These are phyloP conservation scores for Cladosporium sp. DNA, from an alignment of 2,329 filamentous ascomycete species.

Conservation along the genomic window DNA sequence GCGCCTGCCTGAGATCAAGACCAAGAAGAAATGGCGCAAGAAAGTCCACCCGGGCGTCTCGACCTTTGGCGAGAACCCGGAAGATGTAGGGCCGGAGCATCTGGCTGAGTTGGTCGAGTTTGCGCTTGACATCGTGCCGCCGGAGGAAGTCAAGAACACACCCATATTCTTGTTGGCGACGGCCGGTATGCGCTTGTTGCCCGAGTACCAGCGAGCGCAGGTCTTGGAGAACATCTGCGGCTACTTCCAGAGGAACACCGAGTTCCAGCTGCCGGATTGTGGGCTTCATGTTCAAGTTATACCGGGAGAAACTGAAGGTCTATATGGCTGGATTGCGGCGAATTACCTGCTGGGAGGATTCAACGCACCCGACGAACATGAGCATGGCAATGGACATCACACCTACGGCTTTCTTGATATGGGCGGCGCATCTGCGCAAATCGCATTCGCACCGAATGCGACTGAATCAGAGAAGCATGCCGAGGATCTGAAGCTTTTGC, in stretches of 20 bases:
- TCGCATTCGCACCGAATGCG: conserved; percentile 90
- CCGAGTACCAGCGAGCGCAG: conserved; percentile 64
- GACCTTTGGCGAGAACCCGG: conserved; percentile 74
- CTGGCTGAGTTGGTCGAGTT: conserved; percentile 75
- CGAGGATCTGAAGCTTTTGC: conserved; percentile 79
- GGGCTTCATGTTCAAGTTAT: conserved; percentile 88
- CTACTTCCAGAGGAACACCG: conserved; percentile 71
- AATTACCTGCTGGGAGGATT: conserved; percentile 95
- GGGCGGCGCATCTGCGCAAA: conserved; percentile 96
- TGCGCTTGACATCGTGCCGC: conserved; percentile 73
- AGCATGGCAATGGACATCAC: conserved; percentile 81
- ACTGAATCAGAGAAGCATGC: conserved; percentile 89
- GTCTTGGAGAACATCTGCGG: conserved; percentile 76
- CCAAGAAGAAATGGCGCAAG: conserved; percentile 82
- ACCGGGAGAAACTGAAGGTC: conserved; percentile 86
- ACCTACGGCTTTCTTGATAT: conserved; percentile 98
- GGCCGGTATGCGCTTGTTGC: conserved; percentile 86
- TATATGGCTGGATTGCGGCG: conserved; percentile 96
- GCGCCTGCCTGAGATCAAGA: conserved; percentile 73
- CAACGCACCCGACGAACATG: conserved; percentile 67
- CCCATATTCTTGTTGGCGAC: conserved; percentile 95
- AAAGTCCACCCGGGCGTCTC: conserved; percentile 93
- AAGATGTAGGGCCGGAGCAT: conserved; percentile 75
- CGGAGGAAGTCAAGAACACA: conserved; percentile 72
- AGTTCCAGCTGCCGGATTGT: conserved; percentile 88